These are phyloP conservation scores for Leishmania lainsoni DNA, from an alignment of 208 protist species.

Conservation along the genomic window DNA sequence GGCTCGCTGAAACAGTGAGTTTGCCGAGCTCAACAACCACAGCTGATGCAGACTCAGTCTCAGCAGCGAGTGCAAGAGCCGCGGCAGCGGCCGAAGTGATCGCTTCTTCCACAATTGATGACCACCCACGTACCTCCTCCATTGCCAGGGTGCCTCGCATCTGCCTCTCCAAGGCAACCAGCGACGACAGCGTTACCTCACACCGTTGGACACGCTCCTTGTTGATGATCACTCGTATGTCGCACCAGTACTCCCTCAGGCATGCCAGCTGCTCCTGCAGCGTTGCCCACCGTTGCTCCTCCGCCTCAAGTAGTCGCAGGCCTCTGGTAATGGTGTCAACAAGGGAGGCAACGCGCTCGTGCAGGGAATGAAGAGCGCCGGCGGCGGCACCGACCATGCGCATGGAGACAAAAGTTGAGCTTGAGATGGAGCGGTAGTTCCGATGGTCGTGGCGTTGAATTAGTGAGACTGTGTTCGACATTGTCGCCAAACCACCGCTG, in stretches of 20 bases:
- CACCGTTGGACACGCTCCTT: slow-evolving; percentile 18
- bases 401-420: neutral
- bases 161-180: neutral
- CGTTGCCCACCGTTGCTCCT: slow-evolving; percentile 22
- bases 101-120: neutral
- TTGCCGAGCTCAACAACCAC: neutral
- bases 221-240: neutral
- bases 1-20: neutral
- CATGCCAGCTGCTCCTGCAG: slow-evolving; percentile 8
- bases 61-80: too few species aligned
- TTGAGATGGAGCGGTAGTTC: slow-evolving; percentile 7
- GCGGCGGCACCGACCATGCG: neutral
- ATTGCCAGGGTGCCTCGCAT: neutral
- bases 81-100: neutral
- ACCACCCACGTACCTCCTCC: neutral
- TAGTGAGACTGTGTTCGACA: neutral
- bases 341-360: slow-evolving; percentile 8
- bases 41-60: neutral
- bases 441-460: neutral
- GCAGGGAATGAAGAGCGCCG: slow-evolving; percentile 4
- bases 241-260: neutral
- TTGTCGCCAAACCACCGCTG: neutral
- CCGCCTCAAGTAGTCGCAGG: slow-evolving; percentile 9
- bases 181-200: slow-evolving; percentile 2
- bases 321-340: neutral